A percentile compares a stretch with the other conserved stretches of the same genome.
phyloP scores from a whole-genome alignment of 148 eudicot species.

The Linanthus parryae region DNA sequence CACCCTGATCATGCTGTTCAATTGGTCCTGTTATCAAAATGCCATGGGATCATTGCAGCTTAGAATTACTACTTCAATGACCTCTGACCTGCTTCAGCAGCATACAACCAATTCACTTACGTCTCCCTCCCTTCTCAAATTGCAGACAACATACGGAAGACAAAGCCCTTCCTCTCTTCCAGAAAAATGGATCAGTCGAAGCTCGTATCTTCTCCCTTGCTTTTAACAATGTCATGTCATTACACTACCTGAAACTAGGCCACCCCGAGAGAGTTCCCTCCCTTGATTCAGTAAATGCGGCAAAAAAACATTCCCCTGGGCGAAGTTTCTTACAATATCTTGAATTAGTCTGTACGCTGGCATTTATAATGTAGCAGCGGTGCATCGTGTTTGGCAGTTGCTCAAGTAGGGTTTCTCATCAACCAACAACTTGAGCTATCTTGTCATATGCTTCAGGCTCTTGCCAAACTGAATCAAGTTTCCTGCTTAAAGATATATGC shows the following conservation, averaged over 20 bases:
- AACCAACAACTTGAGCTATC: conserved; percentile 36
- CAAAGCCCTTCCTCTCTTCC: conserved; percentile 50
- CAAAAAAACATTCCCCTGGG: conserved; percentile 30
- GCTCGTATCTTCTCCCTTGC: conserved; percentile 15
- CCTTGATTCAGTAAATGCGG: conserved; percentile 57
- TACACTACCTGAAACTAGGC: conserved; percentile 40
- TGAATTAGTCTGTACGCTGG: conserved; percentile 51
- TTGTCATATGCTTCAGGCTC: conserved; percentile 43
- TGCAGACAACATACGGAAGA: conserved; percentile 40
- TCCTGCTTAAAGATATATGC: conserved; percentile 31
- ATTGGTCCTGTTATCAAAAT: conserved; percentile 46
- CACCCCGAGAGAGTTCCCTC: conserved; percentile 63
- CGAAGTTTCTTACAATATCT: conserved; percentile 31
- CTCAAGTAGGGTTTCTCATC: conserved; percentile 34
- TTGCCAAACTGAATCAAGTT: conserved; percentile 40
- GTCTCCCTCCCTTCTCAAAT: conserved; percentile 70
- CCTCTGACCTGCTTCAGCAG: conserved; percentile 31
- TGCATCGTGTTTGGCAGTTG: conserved; percentile 48
- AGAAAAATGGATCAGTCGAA: conserved; percentile 51
- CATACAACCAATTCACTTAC: conserved; percentile 29
- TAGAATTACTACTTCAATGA: conserved; percentile 57
- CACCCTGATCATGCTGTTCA: conserved; percentile 30
- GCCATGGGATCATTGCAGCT: conserved; percentile 46
- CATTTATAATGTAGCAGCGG: conserved; percentile 29
- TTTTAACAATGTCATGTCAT: conserved; percentile 51